A percentile compares a stretch with the other conserved stretches of the same genome.
phyloP scores from a whole-genome alignment of 768 basidiomycete species.

The Russula earlei region DNA sequence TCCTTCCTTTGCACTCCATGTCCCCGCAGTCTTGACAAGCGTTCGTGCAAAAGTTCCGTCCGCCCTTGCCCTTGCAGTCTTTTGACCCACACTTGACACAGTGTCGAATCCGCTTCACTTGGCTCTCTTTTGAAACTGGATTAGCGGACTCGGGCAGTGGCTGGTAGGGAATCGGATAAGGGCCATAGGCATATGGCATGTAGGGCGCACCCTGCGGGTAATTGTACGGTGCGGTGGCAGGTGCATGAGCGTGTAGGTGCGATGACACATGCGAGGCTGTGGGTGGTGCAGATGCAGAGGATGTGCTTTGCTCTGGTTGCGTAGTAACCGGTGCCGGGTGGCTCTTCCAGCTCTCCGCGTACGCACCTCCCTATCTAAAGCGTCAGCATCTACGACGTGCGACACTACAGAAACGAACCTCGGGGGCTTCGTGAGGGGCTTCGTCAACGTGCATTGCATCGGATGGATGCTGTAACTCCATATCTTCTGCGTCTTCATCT shows the following conservation, averaged over 20 bases:
- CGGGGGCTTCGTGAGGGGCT: constrained; percentile 7
- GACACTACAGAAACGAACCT: constrained; percentile 4
- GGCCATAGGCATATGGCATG: constrained; percentile 31
- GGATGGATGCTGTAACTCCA: constrained; percentile 9
- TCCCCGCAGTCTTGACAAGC: constrained; percentile 80
- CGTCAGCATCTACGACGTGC: background rate
- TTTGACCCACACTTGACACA: constrained; percentile 78
- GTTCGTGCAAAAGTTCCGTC: constrained; percentile 61
- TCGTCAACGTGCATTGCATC: constrained; percentile 19
- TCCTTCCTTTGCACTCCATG: constrained; percentile 67
- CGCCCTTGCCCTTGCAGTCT: constrained; percentile 79
- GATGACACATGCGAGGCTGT: constrained; percentile 18
- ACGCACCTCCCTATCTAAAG: constrained; percentile 7
- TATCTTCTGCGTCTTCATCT: constrained; percentile 22
- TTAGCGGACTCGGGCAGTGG: constrained; percentile 22
- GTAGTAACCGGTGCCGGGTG: constrained; percentile 10
- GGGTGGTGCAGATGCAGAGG: constrained; percentile 9
- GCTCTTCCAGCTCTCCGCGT: constrained; percentile 13
- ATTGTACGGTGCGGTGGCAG: constrained; percentile 12
- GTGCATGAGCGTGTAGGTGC: constrained; percentile 21
- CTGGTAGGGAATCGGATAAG: constrained; percentile 26
- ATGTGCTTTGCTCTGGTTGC: constrained; percentile 7
- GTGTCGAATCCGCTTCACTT: constrained; percentile 59
- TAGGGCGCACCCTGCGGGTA: constrained; percentile 25
- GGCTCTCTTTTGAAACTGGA: constrained; percentile 24